Conservation (phyloP, 169 alveolate species). For the Plasmodium billcollinsi region DNA sequence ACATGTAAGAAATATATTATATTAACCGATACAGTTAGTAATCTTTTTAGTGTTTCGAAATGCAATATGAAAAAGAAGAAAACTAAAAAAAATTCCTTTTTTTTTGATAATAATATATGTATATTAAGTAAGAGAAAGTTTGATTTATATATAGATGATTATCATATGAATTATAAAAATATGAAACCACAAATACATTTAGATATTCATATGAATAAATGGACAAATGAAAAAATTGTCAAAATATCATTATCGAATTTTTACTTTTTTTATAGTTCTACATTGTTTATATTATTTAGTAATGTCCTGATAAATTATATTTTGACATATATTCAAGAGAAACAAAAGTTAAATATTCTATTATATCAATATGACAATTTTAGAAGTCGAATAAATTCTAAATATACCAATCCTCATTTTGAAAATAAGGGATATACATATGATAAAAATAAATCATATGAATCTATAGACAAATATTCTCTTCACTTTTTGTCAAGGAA, state of each 20-base stretch:
- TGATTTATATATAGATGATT: constrained; percentile 31
- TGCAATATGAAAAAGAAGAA: constrained; percentile 21
- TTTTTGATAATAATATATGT: constrained; percentile 40
- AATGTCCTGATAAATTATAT: constrained; percentile 34
- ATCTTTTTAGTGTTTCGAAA: constrained; percentile 53
- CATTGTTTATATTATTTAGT: constrained; percentile 47
- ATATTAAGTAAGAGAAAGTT: constrained; percentile 61
- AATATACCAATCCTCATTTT: too few relatives aligned
- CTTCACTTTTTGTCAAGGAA: background rate
- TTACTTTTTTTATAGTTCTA: constrained; percentile 65
- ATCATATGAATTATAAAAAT: constrained; percentile 17
- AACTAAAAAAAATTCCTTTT: background rate
- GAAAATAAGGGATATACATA: too few relatives aligned
- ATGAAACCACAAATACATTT: constrained; percentile 43
- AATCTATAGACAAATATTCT: too few relatives aligned
- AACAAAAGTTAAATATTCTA: constrained; percentile 20
- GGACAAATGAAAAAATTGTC: constrained; percentile 19
- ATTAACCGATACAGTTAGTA: constrained; percentile 49
- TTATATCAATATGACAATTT: background rate
- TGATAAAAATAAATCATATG: too few relatives aligned
- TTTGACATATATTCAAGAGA: constrained; percentile 60
- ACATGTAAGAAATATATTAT: constrained; percentile 59
- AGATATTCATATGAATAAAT: constrained; percentile 47
- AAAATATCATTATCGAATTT: constrained; percentile 45
- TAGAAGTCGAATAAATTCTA: too few relatives aligned